These are phyloP conservation scores for Basidioascus undulatus DNA, from an alignment of 768 basidiomycete genomes.

Conservation along the genomic window DNA sequence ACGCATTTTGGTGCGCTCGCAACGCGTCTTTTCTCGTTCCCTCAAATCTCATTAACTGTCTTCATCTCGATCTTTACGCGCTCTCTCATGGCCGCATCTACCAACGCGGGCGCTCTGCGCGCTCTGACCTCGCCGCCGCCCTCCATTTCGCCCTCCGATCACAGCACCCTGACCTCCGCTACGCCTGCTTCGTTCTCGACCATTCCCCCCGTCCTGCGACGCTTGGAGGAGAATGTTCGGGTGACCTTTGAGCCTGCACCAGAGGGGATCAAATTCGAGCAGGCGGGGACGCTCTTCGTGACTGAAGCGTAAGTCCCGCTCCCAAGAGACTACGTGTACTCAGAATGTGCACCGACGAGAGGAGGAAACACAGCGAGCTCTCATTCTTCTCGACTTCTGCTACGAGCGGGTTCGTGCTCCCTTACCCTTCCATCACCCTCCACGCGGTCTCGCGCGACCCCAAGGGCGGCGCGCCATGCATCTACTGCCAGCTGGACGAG, in stretches of 20 bases:
- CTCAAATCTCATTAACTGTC: too few species aligned
- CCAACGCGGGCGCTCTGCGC: too few species aligned
- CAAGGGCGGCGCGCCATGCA: slow-evolving; percentile 31
- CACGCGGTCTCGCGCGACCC: slow-evolving; percentile 64
- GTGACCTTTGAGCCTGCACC: slow-evolving; percentile 43
- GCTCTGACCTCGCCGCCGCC: slow-evolving; percentile 24
- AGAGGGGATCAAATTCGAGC: slow-evolving; percentile 31
- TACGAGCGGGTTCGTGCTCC: slow-evolving; percentile 55
- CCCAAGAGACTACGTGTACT: neutral
- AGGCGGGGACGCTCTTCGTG: slow-evolving; percentile 59
- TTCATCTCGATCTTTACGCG: too few species aligned
- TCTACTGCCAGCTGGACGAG: slow-evolving; percentile 84
- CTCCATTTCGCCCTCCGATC: slow-evolving; percentile 37
- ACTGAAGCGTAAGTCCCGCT: slow-evolving; percentile 62
- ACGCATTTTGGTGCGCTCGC: too few species aligned
- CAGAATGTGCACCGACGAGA: neutral
- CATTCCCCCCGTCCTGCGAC: slow-evolving; percentile 57
- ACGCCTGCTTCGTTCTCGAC: slow-evolving; percentile 63
- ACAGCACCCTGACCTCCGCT: slow-evolving; percentile 36
- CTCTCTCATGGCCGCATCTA: too few species aligned
- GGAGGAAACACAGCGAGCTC: slow-evolving; percentile 29
- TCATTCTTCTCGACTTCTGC: slow-evolving; percentile 47
- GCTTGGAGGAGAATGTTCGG: slow-evolving; percentile 44
- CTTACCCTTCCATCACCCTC: slow-evolving; percentile 67
- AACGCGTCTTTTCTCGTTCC: too few species aligned